These are phyloP conservation scores for Globisporangium carolinianum DNA, from an alignment of 352 stramenopile species.

Conservation along the genomic window DNA sequence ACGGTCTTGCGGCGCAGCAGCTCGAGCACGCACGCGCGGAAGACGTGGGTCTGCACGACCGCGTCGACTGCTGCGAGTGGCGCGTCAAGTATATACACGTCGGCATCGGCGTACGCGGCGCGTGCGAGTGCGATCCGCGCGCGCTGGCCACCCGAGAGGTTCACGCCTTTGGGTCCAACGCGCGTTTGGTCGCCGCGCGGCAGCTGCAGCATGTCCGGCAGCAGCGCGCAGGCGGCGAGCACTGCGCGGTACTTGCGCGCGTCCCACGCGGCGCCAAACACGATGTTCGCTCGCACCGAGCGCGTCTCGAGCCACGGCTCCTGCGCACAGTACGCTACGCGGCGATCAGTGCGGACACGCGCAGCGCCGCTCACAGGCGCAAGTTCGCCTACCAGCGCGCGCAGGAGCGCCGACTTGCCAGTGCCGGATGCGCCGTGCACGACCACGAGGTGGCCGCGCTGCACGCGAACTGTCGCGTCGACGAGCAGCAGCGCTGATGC, in stretches of 20 bases:
- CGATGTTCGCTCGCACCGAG: constrained; percentile 79
- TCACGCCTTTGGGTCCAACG: constrained; percentile 42
- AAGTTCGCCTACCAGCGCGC: constrained; percentile 5
- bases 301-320: constrained; percentile 76
- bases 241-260: constrained; percentile 36
- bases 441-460: constrained; percentile 4
- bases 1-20: constrained; percentile 40
- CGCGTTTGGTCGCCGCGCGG: constrained; percentile 46
- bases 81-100: constrained; percentile 42
- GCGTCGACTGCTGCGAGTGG: constrained; percentile 44
- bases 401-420: constrained; percentile 15
- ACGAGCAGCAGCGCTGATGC: constrained; percentile 2
- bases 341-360: constrained; percentile 3
- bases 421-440: constrained; percentile 9
- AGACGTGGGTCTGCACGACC: constrained; percentile 46
- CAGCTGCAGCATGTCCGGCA: constrained; percentile 20
- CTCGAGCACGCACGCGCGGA: constrained; percentile 38
- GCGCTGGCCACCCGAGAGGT: constrained; percentile 50
- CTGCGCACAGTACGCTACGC: constrained; percentile 34
- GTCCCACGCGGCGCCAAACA: constrained; percentile 68
- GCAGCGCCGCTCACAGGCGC: constrained; percentile 5
- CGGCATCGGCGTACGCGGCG: constrained; percentile 40
- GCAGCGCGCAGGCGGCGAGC: constrained; percentile 19
- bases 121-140: constrained; percentile 42
- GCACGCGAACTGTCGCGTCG: constrained; percentile 5